Evolutionary conservation across 768 basidiomycete genomes (phyloP).

Genomic region (Hypholoma sublateritium): DNA sequence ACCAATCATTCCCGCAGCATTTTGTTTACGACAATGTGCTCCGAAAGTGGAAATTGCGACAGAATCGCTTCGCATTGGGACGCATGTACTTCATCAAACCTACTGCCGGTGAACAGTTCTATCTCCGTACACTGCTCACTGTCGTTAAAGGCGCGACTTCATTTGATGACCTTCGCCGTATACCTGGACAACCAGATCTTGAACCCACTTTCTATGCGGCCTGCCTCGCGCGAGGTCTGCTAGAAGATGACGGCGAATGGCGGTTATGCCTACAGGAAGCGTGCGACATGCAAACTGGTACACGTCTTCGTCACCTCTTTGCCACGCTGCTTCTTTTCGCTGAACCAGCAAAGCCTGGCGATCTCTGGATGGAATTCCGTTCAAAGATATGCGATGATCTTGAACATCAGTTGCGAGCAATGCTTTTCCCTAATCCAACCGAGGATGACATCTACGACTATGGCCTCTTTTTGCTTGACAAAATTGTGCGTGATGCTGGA

Average conservation of each 20-base stretch:
- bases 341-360: constrained; percentile 27
- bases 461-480: constrained; percentile 34
- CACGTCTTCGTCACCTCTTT: constrained; percentile 36
- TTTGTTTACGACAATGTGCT: constrained; percentile 8
- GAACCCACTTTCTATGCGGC: constrained; percentile 32
- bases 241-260: constrained; percentile 45
- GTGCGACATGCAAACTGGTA: constrained; percentile 34
- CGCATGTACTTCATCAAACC: constrained; percentile 39
- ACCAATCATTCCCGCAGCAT: constrained; percentile 33
- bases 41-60: constrained; percentile 27
- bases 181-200: constrained; percentile 12
- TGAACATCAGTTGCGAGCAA: constrained; percentile 13
- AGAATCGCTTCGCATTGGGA: constrained; percentile 34
- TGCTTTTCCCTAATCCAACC: constrained; percentile 18
- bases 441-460: constrained; percentile 36
- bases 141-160: constrained; percentile 34
- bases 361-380: constrained; percentile 37
- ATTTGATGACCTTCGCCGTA: constrained; percentile 21
- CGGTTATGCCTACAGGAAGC: constrained; percentile 36
- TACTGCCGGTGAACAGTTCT: constrained; percentile 36
- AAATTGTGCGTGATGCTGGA: constrained; percentile 24
- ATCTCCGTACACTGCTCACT: constrained; percentile 39
- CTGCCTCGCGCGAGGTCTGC: constrained; percentile 33
- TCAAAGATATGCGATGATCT: constrained; percentile 43
- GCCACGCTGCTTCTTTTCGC: constrained; percentile 33